Conservation (phyloP, 768 basidiomycete species). For the Trametes cingulata region DNA sequence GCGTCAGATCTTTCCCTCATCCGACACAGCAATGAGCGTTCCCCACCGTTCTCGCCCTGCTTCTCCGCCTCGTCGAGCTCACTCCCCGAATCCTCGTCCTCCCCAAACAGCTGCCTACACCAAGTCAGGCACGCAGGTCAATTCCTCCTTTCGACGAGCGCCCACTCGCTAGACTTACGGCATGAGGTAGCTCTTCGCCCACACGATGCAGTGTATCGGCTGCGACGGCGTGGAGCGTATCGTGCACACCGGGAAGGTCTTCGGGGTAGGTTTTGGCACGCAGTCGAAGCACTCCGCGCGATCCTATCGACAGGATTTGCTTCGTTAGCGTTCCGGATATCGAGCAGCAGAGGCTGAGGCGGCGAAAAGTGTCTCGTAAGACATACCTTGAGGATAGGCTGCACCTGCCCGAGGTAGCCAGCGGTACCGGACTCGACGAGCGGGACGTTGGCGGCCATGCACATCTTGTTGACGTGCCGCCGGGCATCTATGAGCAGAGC, state of each 20-base stretch:
- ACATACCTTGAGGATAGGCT: constrained; percentile 82
- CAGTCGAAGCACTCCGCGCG: constrained; percentile 96
- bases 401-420: constrained; percentile 96
- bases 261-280: constrained; percentile 88
- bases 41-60: constrained; percentile 88
- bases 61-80: constrained; percentile 93
- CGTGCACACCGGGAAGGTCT: constrained; percentile 96
- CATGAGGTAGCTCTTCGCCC: constrained; percentile 97
- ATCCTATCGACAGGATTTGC: constrained; percentile 49
- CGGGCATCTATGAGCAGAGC: constrained; percentile 70
- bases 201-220: constrained; percentile 98
- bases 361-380: neutral
- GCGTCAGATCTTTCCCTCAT: neutral
- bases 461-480: constrained; percentile 96
- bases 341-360: neutral
- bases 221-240: constrained; percentile 96
- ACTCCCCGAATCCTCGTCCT: constrained; percentile 77
- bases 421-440: constrained; percentile 96
- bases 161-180: constrained; percentile 52
- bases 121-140: too few relatives aligned
- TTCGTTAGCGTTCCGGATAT: neutral
- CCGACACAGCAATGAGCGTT: neutral
- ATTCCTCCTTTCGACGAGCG: too few relatives aligned
- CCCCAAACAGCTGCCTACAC: constrained; percentile 87
- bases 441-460: constrained; percentile 88